These are phyloP conservation scores for Saccharomycopsis javanensis DNA, from an alignment of 805 yeast genomes.

Conservation along the genomic window DNA sequence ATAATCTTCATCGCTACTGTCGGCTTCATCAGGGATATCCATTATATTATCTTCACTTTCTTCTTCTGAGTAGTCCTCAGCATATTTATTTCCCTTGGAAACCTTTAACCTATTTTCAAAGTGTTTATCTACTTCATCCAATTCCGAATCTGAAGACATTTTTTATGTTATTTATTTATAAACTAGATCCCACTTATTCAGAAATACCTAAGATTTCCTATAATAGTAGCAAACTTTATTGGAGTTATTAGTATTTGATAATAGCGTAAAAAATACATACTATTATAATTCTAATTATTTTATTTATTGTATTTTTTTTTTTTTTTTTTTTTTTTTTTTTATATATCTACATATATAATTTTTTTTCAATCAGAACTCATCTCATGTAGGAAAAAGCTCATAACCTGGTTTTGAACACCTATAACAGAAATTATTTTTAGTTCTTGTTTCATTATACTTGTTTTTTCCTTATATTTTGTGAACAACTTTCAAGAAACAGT, in stretches of 20 bases:
- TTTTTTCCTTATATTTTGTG: not conserved
- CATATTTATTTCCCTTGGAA: slow-evolving; percentile 5
- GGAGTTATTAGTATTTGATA: not conserved
- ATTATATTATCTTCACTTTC: slow-evolving; percentile 18
- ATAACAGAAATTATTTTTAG: too few species aligned
- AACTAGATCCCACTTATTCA: too few species aligned
- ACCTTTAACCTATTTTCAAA: slow-evolving; percentile 10
- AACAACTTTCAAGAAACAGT: not conserved
- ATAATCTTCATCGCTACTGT: slow-evolving; percentile 24
- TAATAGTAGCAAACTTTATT: too few species aligned
- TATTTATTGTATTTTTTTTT: too few species aligned
- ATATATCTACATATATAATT: too few species aligned
- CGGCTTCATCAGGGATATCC: slow-evolving; percentile 23
- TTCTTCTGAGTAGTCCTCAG: slow-evolving; percentile 7
- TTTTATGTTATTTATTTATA: not conserved
- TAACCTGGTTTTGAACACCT: not conserved
- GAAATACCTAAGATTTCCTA: not conserved
- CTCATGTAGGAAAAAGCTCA: not conserved
- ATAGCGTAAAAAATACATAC: too few species aligned
- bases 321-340: not conserved
- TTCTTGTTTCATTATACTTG: too few species aligned
- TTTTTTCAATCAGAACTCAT: not conserved
- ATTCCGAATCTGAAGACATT: slow-evolving; percentile 18
- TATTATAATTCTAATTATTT: too few species aligned
- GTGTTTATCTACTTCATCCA: slow-evolving; percentile 16